phyloP scores from a whole-genome alignment of 441 rosid genomes.

The Erysimum pusillum region DNA sequence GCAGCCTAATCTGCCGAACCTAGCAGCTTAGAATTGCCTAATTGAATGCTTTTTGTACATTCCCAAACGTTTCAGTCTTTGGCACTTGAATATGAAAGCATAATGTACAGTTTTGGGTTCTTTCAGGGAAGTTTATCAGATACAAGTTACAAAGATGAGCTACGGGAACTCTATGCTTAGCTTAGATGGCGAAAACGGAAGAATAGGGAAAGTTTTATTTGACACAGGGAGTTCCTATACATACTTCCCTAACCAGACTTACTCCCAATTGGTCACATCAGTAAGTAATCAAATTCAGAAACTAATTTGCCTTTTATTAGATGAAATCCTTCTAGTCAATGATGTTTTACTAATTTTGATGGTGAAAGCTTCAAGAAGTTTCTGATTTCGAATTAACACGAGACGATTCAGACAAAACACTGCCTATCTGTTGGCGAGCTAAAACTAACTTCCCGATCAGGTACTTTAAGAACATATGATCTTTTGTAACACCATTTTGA shows the following conservation, averaged over 20 bases:
- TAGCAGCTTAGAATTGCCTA: constrained; percentile 23
- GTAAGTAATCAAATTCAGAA: constrained; percentile 56
- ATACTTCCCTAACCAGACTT: constrained; percentile 78
- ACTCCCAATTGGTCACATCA: constrained; percentile 68
- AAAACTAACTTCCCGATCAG: constrained; percentile 61
- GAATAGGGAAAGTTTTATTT: constrained; percentile 59
- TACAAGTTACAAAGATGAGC: constrained; percentile 64
- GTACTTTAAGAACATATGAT: constrained; percentile 47
- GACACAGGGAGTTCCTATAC: constrained; percentile 97
- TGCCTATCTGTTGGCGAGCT: constrained; percentile 78
- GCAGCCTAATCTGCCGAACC: constrained; percentile 14
- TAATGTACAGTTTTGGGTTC: constrained; percentile 2
- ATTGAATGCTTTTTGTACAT: background rate
- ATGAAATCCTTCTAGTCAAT: constrained; percentile 10
- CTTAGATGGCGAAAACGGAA: constrained; percentile 55
- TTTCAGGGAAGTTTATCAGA: constrained; percentile 69
- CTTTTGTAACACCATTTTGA: constrained; percentile 4
- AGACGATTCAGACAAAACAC: constrained; percentile 68
- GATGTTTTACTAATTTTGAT: constrained; percentile 24
- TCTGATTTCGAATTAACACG: constrained; percentile 55
- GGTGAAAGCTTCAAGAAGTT: constrained; percentile 68
- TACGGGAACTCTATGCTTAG: constrained; percentile 69
- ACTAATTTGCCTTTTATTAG: background rate
- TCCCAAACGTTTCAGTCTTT: constrained; percentile 7
- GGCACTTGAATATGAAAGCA: background rate